Evolutionary conservation across 495 filamentous ascomycete genomes (phyloP).

Genomic region (Parathielavia appendiculata): DNA sequence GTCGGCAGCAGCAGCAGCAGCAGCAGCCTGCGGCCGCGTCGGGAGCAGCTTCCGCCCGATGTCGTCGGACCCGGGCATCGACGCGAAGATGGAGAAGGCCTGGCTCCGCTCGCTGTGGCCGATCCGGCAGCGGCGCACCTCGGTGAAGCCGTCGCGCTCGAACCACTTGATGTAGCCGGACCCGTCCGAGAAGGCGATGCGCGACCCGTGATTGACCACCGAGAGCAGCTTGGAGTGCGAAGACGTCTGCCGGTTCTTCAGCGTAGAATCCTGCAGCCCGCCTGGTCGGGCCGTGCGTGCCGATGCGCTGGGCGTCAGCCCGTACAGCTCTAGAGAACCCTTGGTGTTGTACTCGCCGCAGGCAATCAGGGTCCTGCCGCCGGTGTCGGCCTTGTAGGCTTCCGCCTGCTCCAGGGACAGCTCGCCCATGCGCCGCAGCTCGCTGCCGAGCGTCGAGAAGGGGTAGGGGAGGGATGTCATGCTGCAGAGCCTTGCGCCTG

Average conservation of each 20-base stretch:
- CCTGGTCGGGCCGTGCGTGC: conserved; percentile 27
- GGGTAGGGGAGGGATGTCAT: conserved; percentile 70
- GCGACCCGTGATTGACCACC: conserved; percentile 76
- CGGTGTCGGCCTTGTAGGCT: conserved; percentile 44
- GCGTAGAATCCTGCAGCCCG: conserved; percentile 37
- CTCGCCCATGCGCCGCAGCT: conserved; percentile 49
- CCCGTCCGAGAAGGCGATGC: conserved; percentile 78
- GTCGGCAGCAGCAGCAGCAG: background rate
- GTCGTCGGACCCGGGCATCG: conserved; percentile 50
- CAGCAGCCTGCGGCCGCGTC: conserved; percentile 45
- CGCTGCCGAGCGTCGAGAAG: conserved; percentile 50
- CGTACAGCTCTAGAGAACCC: conserved; percentile 86
- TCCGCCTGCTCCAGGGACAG: conserved; percentile 48
- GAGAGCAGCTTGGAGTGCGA: conserved; percentile 77
- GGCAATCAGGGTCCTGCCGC: conserved; percentile 64
- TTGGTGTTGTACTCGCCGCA: conserved; percentile 94
- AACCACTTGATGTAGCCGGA: conserved; percentile 87
- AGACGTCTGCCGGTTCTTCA: conserved; percentile 79
- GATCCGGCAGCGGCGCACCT: conserved; percentile 72
- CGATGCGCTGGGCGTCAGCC: conserved; percentile 39
- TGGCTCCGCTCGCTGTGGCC: conserved; percentile 43
- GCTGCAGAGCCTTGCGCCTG: conserved; percentile 73
- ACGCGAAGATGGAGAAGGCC: conserved; percentile 42
- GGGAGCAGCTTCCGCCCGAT: conserved; percentile 69
- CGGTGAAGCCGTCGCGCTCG: conserved; percentile 78